Evolutionary conservation across 2,329 filamentous ascomycete species (phyloP).

Genomic region (Talaromyces rugulosus): DNA sequence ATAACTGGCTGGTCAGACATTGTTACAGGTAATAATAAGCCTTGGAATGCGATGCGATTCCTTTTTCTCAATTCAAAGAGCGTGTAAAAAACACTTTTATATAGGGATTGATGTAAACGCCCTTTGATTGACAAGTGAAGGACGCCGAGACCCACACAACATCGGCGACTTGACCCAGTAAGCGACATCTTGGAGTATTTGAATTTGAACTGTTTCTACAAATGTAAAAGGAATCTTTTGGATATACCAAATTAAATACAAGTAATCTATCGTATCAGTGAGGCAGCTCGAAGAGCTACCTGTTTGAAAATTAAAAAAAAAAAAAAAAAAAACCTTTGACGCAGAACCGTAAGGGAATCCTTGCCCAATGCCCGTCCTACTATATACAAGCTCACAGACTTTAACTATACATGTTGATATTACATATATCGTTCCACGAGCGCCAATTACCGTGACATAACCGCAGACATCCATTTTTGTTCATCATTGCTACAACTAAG

Average conservation of each 20-base stretch:
- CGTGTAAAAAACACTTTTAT: not conserved
- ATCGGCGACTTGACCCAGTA: not conserved
- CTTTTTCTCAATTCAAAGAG: not conserved
- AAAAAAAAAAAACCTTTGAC: not conserved
- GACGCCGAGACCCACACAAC: not conserved
- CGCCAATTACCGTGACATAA: constrained; percentile 49
- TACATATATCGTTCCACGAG: not conserved
- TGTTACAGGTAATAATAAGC: not conserved
- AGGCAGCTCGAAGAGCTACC: not conserved
- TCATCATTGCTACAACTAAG: constrained; percentile 60
- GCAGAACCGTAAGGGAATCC: not conserved
- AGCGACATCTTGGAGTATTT: not conserved
- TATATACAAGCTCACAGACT: not conserved
- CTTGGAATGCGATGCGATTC: not conserved
- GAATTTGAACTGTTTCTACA: not conserved
- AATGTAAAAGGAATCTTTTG: too few species aligned
- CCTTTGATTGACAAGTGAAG: not conserved
- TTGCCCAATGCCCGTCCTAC: not conserved
- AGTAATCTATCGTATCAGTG: not conserved
- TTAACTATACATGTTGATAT: not conserved
- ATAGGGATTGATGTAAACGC: not conserved
- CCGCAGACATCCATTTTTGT: constrained; percentile 79
- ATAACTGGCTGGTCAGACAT: constrained; percentile 36
- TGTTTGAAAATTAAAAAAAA: not conserved
- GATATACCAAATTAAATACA: not conserved